phyloP scores from a whole-genome alignment of 768 basidiomycete genomes.

The Lactarius hengduanensis region DNA sequence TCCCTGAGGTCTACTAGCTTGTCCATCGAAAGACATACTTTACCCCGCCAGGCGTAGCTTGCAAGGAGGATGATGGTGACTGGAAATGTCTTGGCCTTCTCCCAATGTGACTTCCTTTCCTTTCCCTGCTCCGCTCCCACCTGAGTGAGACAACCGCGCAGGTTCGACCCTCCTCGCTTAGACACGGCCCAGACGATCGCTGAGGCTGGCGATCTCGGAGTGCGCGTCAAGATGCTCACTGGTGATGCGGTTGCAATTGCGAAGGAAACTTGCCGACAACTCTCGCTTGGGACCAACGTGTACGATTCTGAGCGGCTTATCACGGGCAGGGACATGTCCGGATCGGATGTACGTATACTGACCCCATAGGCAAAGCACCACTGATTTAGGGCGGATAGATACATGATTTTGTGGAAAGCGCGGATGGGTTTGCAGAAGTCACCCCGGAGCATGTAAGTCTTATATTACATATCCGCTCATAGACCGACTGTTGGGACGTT shows the following conservation, averaged over 20 bases:
- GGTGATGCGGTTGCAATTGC: slow-evolving; percentile 52
- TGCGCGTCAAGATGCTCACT: slow-evolving; percentile 51
- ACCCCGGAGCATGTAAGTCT: slow-evolving; percentile 45
- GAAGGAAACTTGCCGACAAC: slow-evolving; percentile 46
- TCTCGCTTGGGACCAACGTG: slow-evolving; percentile 46
- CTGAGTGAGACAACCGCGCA: slow-evolving; percentile 31
- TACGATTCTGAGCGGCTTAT: slow-evolving; percentile 48
- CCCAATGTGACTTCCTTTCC: slow-evolving; percentile 23
- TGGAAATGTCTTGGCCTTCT: slow-evolving; percentile 47
- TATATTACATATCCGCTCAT: background rate
- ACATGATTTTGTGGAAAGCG: slow-evolving; percentile 47
- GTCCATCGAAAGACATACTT: background rate
- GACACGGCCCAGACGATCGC: slow-evolving; percentile 47
- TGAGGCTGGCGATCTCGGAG: slow-evolving; percentile 44
- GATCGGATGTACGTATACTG: slow-evolving; percentile 36
- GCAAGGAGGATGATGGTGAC: slow-evolving; percentile 42
- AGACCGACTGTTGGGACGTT: background rate
- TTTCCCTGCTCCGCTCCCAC: background rate
- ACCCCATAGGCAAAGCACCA: background rate
- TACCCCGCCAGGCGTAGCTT: slow-evolving; percentile 38
- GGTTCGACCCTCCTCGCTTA: slow-evolving; percentile 47
- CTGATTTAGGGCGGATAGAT: slow-evolving; percentile 28
- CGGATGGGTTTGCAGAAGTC: slow-evolving; percentile 52
- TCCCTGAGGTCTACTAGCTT: background rate
- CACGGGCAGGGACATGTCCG: slow-evolving; percentile 40